These are phyloP conservation scores for Fraxinus floribunda DNA, from an alignment of 305 asterid genomes.

Conservation along the genomic window DNA sequence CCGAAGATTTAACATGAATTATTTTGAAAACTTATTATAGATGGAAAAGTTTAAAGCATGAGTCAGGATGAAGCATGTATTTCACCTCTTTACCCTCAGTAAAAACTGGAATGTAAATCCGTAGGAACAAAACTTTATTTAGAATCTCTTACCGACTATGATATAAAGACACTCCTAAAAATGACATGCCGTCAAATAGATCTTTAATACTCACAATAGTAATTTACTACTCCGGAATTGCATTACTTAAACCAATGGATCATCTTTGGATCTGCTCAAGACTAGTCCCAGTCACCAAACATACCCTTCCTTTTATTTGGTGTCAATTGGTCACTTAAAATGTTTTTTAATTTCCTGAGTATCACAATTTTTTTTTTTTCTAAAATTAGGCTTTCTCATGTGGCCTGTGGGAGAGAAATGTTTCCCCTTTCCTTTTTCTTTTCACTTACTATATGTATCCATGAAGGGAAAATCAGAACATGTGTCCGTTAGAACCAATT, in stretches of 20 bases:
- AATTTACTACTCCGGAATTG: neutral
- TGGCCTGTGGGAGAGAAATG: neutral
- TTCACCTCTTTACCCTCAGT: neutral
- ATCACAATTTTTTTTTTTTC: neutral
- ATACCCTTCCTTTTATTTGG: neutral
- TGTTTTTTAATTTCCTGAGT: conserved; percentile 1
- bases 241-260: conserved; percentile 7
- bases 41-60: neutral
- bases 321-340: neutral
- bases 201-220: neutral
- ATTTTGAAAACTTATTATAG: neutral
- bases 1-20: neutral
- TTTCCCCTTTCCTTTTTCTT: neutral
- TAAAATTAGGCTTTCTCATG: neutral
- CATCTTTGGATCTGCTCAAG: neutral
- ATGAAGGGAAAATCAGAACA: neutral
- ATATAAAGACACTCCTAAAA: neutral
- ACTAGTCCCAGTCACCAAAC: neutral
- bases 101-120: neutral
- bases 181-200: neutral
- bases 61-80: neutral
- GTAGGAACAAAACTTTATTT: neutral
- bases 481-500: neutral
- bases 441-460: neutral
- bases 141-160: neutral